These are phyloP conservation scores for Rhodamnia argentea DNA, from an alignment of 345 rosid genomes.

Conservation along the genomic window DNA sequence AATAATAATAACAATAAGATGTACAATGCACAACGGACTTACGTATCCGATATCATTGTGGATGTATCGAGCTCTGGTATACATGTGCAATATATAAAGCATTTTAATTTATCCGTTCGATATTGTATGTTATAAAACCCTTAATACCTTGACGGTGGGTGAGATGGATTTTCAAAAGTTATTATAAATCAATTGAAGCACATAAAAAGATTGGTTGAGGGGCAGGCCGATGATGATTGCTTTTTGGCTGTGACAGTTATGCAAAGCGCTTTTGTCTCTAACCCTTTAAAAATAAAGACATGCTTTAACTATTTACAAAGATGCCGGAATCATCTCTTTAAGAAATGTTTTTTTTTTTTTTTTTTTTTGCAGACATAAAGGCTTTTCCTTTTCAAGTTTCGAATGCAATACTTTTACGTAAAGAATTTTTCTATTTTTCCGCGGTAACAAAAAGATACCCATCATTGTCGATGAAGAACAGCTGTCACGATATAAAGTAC, in stretches of 20 bases:
- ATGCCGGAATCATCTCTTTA: background rate
- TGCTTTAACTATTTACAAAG: background rate
- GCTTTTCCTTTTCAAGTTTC: background rate
- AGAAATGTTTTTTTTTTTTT: background rate
- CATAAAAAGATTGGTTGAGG: background rate
- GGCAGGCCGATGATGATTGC: background rate
- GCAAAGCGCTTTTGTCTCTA: background rate
- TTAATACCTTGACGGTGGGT: background rate
- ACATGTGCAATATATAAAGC: too few species aligned
- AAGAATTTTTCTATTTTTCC: background rate
- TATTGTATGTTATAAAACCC: background rate
- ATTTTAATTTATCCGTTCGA: background rate
- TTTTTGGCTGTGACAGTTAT: background rate
- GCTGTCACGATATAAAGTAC: accelerated
- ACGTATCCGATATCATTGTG: too few species aligned
- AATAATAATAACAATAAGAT: too few species aligned
- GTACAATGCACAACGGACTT: too few species aligned
- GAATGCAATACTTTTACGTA: background rate
- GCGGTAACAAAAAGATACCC: background rate
- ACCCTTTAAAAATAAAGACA: background rate
- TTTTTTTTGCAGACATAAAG: background rate
- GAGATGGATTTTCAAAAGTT: background rate
- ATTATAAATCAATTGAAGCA: background rate
- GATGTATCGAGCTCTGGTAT: too few species aligned
- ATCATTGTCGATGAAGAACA: background rate